Evolutionary conservation across 2,329 filamentous ascomycete species (phyloP), one percentile per base, ranked within the genome.

Genomic region (Endothia cerciana): DNA sequence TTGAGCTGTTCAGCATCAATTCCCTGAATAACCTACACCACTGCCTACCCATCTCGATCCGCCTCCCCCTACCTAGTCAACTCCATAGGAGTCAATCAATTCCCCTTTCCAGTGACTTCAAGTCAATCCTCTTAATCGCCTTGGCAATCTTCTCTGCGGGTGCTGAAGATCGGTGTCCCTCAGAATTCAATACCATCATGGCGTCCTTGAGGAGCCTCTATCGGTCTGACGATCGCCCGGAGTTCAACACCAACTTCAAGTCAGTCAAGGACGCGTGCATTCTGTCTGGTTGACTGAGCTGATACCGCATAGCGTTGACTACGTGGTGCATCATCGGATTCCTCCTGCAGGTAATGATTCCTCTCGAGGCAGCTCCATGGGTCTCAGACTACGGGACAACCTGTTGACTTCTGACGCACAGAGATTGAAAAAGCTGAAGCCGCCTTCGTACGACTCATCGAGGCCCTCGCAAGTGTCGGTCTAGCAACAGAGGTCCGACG

Each of bases 401-500:
- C 36, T 22, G 33, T 56, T 65, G 15, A 63, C 63, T 45, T 61
- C 28, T 17, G 25, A 40, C 38, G 40, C 53, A 60, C 71, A 93
- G 92, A 90, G 71, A 88, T 87, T 72, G 78, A 81, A 47, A 83
- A 91, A 75, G 92, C 93, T 19, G 87, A 90, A 74, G 86, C 88
- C 19, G 85, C 89, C 71, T 97, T 97, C 75, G 87, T 91, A 69
- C 88, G 90, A 73, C 88, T 98, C 49, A 85, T 97, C 72, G 81
- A 91, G 72, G 87, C 88, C 47, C 85, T 99, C 47, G 87, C 91
- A 40, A 82, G 84, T 59, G 91, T 94, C 55, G 94, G 94, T n/a
- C 84, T 98, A 69, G 87, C 91, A 51, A 93, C 92, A 11, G 93
- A 97, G 79, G 94, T 97, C 60, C 91, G 95, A 69, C 88, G 89